Evolutionary conservation across 2,329 filamentous ascomycete genomes (phyloP), one percentile per base, ranked within the genome.

Genomic region (Aspergillus fijiensis): DNA sequence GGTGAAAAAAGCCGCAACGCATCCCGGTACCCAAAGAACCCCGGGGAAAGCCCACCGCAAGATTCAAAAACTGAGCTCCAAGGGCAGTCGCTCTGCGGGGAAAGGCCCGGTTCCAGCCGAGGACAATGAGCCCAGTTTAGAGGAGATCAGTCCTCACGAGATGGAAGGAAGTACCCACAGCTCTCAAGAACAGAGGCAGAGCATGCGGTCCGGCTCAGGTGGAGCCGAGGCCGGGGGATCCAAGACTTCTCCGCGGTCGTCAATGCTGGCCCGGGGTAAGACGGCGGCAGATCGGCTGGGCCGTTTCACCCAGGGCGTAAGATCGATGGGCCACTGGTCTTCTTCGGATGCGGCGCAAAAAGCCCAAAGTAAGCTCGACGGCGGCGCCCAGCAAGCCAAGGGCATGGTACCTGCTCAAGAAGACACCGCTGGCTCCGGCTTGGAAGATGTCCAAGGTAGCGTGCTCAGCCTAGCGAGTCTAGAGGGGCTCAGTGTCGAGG

Each of bases 401-500:
- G 39, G 16, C 6, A 6, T 3, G 39, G 14, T 6, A 19, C 16
- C n/a, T 19, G 39, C 39, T 16, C 39, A 45, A 45, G 39, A 19
- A 45, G 39, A 16, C 12, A 19, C 6, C 1, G 14, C 39, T 16
- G 16, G 16, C 14, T 45, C 39, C 14, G 39, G 16, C 6, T 3
- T 19, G 39, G 39, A 45, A 16, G 33, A 45, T 6, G 59, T 63
- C 0, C 65, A 68, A 50, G 62, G 69, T 42, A 64, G 63, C 14
- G 57, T 42, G 1, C 19, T 62, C 6, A 45, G 64, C 7, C 65
- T 79, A 2, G 72, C 72, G 9, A 65, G 70, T 1, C 61, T 80
- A 47, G 78, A 78, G 55, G 77, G 77, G 16, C 72, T 78, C 6
- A 67, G 72, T 49, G 70, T 80, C 47, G 65, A 65, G 10, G 72